These are phyloP conservation scores for Solanum arcanum DNA, from an alignment of 257 asterid species.

Conservation along the genomic window DNA sequence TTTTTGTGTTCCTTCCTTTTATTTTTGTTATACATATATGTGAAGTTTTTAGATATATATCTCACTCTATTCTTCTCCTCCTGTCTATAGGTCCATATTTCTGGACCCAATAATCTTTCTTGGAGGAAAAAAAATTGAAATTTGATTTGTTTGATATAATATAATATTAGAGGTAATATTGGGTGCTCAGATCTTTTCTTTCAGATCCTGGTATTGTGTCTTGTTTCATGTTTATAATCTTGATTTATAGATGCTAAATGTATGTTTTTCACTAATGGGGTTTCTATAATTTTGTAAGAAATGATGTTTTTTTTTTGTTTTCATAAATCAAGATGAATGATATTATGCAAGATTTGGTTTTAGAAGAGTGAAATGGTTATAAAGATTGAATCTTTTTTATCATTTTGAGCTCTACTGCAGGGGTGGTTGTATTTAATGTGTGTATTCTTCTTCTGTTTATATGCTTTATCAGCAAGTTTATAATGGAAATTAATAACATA, in stretches of 20 bases:
- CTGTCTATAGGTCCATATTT: background rate
- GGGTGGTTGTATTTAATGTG: background rate
- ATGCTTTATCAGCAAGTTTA: background rate
- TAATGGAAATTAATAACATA: background rate
- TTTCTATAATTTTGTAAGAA: background rate
- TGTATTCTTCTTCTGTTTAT: background rate
- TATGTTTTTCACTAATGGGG: background rate
- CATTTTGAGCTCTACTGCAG: background rate
- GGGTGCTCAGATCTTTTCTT: constrained; percentile 8
- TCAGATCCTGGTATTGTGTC: constrained; percentile 8
- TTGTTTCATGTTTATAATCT: background rate
- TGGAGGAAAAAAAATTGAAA: background rate
- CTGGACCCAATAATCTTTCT: background rate
- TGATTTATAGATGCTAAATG: background rate
- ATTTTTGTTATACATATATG: background rate
- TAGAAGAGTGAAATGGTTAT: background rate
- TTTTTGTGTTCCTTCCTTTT: background rate
- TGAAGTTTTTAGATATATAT: background rate
- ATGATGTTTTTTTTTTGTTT: background rate
- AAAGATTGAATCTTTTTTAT: background rate
- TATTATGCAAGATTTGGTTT: background rate
- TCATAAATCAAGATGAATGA: background rate
- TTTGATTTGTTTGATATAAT: background rate
- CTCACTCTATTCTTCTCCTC: background rate
- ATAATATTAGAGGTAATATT: background rate